phyloP scores from a whole-genome alignment of 169 alveolate species.

The Condylostoma magnum region DNA sequence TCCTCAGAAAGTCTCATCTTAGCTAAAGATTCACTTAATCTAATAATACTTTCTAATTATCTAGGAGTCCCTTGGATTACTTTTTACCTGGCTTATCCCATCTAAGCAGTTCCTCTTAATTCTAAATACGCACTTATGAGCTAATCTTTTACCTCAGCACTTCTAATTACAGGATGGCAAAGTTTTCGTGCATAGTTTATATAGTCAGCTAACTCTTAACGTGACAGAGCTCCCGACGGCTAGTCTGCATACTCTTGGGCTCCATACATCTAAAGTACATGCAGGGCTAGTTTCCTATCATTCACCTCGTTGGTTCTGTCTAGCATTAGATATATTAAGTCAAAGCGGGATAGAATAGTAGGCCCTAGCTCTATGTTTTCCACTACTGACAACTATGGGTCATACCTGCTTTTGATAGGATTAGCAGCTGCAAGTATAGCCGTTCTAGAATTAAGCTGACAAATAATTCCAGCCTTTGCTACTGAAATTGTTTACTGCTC shows the following conservation, averaged over 20 bases:
- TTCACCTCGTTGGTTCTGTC: constrained; percentile 55
- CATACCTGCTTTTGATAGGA: constrained; percentile 94
- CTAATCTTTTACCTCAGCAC: constrained; percentile 84
- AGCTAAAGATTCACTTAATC: constrained; percentile 97
- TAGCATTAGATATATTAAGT: constrained; percentile 90
- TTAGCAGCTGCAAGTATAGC: constrained; percentile 98
- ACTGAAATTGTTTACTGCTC: constrained; percentile 99
- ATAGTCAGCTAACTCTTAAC: constrained; percentile 76
- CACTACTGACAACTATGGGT: constrained; percentile 95
- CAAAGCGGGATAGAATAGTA: constrained; percentile 95
- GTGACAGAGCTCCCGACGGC: constrained; percentile 22
- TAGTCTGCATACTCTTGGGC: background rate
- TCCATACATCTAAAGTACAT: constrained; percentile 51
- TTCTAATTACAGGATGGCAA: constrained; percentile 89
- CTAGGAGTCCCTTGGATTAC: constrained; percentile 97
- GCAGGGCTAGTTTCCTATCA: constrained; percentile 65
- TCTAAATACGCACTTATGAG: constrained; percentile 86
- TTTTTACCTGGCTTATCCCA: constrained; percentile 76
- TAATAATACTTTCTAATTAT: constrained; percentile 94
- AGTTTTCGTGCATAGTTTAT: constrained; percentile 90
- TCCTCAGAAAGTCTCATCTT: constrained; percentile 90
- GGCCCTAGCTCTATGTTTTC: constrained; percentile 98
- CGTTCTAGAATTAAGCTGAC: constrained; percentile 93
- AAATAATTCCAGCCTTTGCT: constrained; percentile 97
- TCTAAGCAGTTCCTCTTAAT: constrained; percentile 87